Conservation (phyloP, 177 flowering plant species). For the Vitis hybrid region DNA sequence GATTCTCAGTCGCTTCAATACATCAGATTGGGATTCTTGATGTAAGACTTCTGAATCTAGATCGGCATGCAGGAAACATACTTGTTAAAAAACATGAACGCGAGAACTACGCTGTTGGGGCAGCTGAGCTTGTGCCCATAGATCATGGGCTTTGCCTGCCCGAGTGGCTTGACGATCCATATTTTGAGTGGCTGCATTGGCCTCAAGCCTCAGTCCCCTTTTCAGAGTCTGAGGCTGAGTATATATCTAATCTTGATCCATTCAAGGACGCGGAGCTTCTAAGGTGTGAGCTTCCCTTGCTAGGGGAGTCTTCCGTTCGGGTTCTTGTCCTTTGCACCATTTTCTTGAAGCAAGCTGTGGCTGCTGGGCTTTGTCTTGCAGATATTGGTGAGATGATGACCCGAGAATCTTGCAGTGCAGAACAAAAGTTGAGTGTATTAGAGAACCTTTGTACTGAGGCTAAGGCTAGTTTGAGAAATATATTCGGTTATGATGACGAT, state of each 20-base stretch:
- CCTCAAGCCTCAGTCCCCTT: slow-evolving; percentile 88
- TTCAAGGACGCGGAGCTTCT: slow-evolving; percentile 63
- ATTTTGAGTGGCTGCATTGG: slow-evolving; percentile 96
- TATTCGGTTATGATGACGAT: slow-evolving; percentile 7
- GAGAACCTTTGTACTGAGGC: slow-evolving; percentile 58
- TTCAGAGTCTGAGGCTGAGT: slow-evolving; percentile 65
- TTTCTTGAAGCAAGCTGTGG: slow-evolving; percentile 61
- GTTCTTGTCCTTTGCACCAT: slow-evolving; percentile 70
- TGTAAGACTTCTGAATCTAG: slow-evolving; percentile 68
- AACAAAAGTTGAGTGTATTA: slow-evolving; percentile 50
- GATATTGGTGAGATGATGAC: slow-evolving; percentile 88
- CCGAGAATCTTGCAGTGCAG: slow-evolving; percentile 46
- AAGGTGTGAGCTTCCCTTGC: slow-evolving; percentile 50
- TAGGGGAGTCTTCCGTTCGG: slow-evolving; percentile 66
- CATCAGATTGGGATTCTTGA: slow-evolving; percentile 82
- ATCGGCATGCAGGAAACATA: slow-evolving; percentile 83
- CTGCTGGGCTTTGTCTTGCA: slow-evolving; percentile 67
- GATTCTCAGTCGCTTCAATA: slow-evolving; percentile 67
- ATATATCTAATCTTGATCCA: slow-evolving; percentile 67
- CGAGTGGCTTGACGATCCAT: slow-evolving; percentile 82
- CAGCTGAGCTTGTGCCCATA: slow-evolving; percentile 74
- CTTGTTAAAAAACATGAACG: slow-evolving; percentile 50
- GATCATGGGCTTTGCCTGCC: slow-evolving; percentile 93
- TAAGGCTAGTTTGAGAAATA: slow-evolving; percentile 24
- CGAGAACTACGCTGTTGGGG: slow-evolving; percentile 31